Evolutionary conservation across 768 basidiomycete genomes (phyloP).

Genomic region (Clavulina sp.): DNA sequence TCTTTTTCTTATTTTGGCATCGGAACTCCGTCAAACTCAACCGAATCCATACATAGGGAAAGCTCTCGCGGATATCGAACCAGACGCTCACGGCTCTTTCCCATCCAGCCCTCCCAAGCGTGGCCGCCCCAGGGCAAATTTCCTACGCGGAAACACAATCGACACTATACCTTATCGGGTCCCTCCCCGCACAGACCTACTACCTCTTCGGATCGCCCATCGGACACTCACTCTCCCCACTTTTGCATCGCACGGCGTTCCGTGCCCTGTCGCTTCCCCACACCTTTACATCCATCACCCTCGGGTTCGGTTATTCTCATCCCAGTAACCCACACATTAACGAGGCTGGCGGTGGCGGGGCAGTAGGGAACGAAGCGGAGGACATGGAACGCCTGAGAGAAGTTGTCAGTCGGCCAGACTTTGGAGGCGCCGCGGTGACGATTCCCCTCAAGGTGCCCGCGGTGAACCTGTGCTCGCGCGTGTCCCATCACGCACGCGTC

Average conservation of each 20-base stretch:
- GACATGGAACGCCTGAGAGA: neutral
- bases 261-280: neutral
- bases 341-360: too few species aligned
- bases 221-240: neutral
- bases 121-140: neutral
- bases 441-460: neutral
- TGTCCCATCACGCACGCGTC: neutral
- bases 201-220: neutral
- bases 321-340: too few species aligned
- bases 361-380: too few species aligned
- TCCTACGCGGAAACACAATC: neutral
- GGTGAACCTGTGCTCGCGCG: neutral
- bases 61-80: neutral
- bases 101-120: neutral
- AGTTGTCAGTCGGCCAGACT: neutral
- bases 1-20: too few species aligned
- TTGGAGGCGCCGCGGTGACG: neutral
- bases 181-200: neutral
- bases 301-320: too few species aligned
- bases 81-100: neutral
- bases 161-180: neutral
- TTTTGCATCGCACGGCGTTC: neutral
- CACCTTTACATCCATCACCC: neutral
- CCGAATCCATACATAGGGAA: neutral
- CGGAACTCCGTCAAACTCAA: too few species aligned